Percentiles rank a stretch among this genome's conserved stretches.
These are phyloP conservation scores for Euphorbia pulcherrima DNA, from an alignment of 345 rosid genomes.

Conservation along the genomic window DNA sequence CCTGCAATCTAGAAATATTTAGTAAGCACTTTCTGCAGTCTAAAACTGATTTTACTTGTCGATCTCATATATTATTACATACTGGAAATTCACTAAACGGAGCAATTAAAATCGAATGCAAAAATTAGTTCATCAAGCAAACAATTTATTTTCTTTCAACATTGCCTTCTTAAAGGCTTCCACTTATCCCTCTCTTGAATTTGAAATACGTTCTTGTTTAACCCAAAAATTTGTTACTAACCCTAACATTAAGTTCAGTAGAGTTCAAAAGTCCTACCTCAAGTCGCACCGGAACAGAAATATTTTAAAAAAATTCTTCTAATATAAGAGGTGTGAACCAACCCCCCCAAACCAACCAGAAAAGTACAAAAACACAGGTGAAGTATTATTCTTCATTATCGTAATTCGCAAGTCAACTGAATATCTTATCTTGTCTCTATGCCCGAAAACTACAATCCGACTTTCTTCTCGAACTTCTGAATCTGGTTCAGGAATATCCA, in stretches of 20 bases:
- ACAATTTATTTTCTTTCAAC: not conserved
- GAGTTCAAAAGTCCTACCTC: constrained; percentile 24
- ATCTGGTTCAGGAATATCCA: constrained; percentile 98
- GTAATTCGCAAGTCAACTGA: not conserved
- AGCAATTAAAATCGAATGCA: too few relatives aligned
- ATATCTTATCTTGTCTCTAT: constrained; percentile 2
- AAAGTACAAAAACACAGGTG: constrained; percentile 26
- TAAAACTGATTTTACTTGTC: too few relatives aligned
- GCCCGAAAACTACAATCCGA: constrained; percentile 43
- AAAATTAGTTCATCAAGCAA: constrained; percentile 9
- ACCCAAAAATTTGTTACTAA: constrained; percentile 17
- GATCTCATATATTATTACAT: too few relatives aligned
- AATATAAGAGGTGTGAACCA: constrained; percentile 10
- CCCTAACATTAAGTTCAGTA: constrained; percentile 5
- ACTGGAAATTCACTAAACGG: too few relatives aligned
- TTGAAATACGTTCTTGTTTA: constrained; percentile 3
- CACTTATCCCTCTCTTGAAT: not conserved
- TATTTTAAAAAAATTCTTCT: constrained; percentile 18
- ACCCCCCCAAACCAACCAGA: constrained; percentile 23
- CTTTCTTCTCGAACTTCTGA: constrained; percentile 47
- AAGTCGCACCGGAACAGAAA: constrained; percentile 9
- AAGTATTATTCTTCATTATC: constrained; percentile 23
- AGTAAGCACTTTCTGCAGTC: too few relatives aligned
- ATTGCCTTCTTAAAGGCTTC: not conserved
- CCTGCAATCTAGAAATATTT: too few relatives aligned